Evolutionary conservation across 2,329 filamentous ascomycete genomes (phyloP).

Genomic region (Arthroderma sp.): DNA sequence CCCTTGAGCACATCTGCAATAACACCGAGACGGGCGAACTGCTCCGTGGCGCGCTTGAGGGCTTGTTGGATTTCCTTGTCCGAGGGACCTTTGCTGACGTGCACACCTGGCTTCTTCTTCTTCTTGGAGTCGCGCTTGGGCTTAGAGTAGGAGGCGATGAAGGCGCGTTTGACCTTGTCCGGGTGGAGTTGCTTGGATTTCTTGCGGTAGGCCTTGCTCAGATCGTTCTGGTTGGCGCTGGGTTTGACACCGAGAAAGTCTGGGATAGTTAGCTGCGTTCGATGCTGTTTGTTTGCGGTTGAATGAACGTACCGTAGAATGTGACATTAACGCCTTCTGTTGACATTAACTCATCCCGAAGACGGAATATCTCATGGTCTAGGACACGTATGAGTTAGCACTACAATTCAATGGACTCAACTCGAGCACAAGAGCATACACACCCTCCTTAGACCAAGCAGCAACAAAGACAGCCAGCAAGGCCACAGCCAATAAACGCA

Average conservation of each 20-base stretch:
- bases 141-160: conserved; percentile 55
- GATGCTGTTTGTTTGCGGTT: neutral
- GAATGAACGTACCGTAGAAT: conserved; percentile 56
- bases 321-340: conserved; percentile 66
- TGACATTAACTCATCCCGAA: conserved; percentile 70
- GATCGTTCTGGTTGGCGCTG: conserved; percentile 67
- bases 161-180: conserved; percentile 84
- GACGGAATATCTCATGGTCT: conserved; percentile 97
- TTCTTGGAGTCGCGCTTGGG: conserved; percentile 28
- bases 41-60: conserved; percentile 66
- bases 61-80: conserved; percentile 64
- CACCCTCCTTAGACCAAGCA: conserved; percentile 81
- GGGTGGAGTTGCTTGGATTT: conserved; percentile 74
- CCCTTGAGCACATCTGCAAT: conserved; percentile 79
- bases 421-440: conserved; percentile 13
- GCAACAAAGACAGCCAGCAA: conserved; percentile 53
- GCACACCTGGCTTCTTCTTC: conserved; percentile 46
- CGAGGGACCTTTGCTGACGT: conserved; percentile 57
- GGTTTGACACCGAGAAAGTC: conserved; percentile 70
- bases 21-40: conserved; percentile 71
- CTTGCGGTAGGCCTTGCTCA: conserved; percentile 89
- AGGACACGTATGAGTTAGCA: conserved; percentile 6
- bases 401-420: neutral
- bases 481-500: conserved; percentile 56
- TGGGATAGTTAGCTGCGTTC: conserved; percentile 12